Conservation (phyloP, 2,329 filamentous ascomycete species). For the Colletotrichum sp. region DNA sequence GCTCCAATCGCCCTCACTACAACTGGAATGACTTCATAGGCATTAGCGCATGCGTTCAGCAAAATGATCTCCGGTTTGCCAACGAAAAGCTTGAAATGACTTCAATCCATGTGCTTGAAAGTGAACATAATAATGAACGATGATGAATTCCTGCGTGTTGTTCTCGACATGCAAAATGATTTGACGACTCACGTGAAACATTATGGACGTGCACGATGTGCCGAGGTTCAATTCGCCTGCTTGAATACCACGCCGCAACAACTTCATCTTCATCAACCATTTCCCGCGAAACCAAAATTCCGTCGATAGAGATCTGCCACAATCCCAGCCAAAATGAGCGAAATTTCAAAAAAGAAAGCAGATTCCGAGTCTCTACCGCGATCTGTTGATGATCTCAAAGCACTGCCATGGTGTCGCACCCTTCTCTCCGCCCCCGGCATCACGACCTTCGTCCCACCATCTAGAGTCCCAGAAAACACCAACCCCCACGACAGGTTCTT, state of each 20-base stretch:
- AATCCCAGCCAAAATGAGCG: neutral
- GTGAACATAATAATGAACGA: neutral
- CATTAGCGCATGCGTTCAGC: neutral
- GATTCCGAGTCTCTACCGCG: neutral
- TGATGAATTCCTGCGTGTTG: neutral
- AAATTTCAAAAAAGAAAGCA: too few relatives aligned
- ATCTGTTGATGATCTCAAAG: conserved; percentile 31
- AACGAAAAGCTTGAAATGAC: neutral
- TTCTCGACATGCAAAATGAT: neutral
- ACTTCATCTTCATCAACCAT: neutral
- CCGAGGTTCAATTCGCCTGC: conserved; percentile 1
- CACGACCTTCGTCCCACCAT: conserved; percentile 37
- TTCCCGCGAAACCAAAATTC: neutral
- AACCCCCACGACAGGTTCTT: conserved; percentile 39
- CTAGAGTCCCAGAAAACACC: conserved; percentile 32
- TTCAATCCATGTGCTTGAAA: accelerated
- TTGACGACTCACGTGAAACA: conserved; percentile 2
- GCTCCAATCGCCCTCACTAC: neutral
- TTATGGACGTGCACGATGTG: neutral
- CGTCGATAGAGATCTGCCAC: neutral
- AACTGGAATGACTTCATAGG: neutral
- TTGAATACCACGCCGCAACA: neutral
- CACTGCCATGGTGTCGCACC: conserved; percentile 39
- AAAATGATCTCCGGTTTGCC: neutral
- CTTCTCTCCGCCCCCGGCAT: conserved; percentile 30